These are phyloP conservation scores for Bruguiera gymnorhiza DNA, from an alignment of 345 rosid genomes.

Conservation along the genomic window DNA sequence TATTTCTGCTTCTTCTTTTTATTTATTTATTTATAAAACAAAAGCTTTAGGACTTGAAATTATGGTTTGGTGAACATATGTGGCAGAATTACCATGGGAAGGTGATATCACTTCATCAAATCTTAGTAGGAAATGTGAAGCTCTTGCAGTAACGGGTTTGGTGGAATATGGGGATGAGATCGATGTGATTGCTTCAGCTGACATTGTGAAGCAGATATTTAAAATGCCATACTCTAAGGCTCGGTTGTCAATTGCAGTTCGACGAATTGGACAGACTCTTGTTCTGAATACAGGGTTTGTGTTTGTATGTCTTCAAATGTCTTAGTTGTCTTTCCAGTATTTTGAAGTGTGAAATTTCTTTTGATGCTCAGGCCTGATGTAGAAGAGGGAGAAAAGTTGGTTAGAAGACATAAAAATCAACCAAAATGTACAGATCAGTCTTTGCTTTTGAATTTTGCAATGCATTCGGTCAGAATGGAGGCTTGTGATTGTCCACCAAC, in stretches of 20 bases:
- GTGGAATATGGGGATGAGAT: slow-evolving; percentile 94
- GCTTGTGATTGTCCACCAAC: slow-evolving; percentile 94
- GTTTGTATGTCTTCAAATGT: not conserved
- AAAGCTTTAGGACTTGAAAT: slow-evolving; percentile 2
- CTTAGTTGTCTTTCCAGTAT: slow-evolving; percentile 1
- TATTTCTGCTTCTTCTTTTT: not conserved
- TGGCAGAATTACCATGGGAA: slow-evolving; percentile 66
- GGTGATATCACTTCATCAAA: slow-evolving; percentile 60
- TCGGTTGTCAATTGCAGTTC: slow-evolving; percentile 87
- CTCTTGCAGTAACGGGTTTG: slow-evolving; percentile 91
- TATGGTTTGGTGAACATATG: slow-evolving; percentile 17
- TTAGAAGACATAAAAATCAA: slow-evolving; percentile 70
- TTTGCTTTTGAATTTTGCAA: slow-evolving; percentile 86
- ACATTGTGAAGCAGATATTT: slow-evolving; percentile 89
- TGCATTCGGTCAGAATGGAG: slow-evolving; percentile 98
- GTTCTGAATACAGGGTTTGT: slow-evolving; percentile 81
- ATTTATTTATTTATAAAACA: not conserved
- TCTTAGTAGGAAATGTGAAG: slow-evolving; percentile 74
- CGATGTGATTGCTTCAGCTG: slow-evolving; percentile 85
- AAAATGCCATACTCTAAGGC: slow-evolving; percentile 95
- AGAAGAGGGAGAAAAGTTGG: slow-evolving; percentile 86
- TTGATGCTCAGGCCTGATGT: slow-evolving; percentile 67
- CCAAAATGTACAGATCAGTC: slow-evolving; percentile 82
- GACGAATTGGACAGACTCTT: slow-evolving; percentile 86
- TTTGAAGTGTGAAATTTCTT: slow-evolving; percentile 12